These are phyloP conservation scores for Saccharomyces uvarum DNA, from an alignment of 1,139 yeast genomes.

Conservation along the genomic window DNA sequence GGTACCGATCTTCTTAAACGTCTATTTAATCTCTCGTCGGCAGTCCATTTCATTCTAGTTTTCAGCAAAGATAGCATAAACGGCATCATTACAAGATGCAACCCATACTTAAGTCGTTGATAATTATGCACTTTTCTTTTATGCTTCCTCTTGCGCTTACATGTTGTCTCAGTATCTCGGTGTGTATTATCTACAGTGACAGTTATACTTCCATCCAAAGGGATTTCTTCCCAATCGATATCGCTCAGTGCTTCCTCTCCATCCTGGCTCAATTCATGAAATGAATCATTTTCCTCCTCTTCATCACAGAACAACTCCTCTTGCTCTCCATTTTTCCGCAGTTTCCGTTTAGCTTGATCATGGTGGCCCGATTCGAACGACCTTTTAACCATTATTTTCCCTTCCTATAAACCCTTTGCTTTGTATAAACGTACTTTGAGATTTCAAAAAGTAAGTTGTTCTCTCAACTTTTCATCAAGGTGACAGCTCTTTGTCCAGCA, in stretches of 20 bases:
- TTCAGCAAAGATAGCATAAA: constrained; percentile 13
- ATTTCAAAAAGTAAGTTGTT: background rate
- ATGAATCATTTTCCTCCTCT: background rate
- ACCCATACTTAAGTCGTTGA: constrained; percentile 14
- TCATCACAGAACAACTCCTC: constrained; percentile 1
- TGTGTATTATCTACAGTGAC: constrained; percentile 1
- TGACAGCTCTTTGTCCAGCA: background rate
- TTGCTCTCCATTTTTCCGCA: constrained; percentile 1
- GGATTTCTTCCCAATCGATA: constrained; percentile 24
- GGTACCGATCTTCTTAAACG: constrained; percentile 21
- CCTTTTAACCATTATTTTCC: background rate
- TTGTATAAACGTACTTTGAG: background rate
- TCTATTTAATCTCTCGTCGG: constrained; percentile 19
- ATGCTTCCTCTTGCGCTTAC: constrained; percentile 4
- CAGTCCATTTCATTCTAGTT: constrained; percentile 11
- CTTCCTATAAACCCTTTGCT: constrained; percentile 1
- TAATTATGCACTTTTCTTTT: constrained; percentile 5
- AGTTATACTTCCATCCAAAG: constrained; percentile 9
- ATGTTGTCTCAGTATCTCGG: background rate
- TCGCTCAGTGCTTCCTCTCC: constrained; percentile 6
- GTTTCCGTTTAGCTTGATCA: background rate
- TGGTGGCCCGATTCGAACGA: background rate
- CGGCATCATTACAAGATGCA: constrained; percentile 18
- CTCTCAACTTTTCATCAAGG: no score
- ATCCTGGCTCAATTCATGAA: background rate